A percentile compares a stretch with the other conserved stretches of the same genome.
phyloP scores from a whole-genome alignment of 2,329 filamentous ascomycete genomes.

The Fusarium protoensiforme region DNA sequence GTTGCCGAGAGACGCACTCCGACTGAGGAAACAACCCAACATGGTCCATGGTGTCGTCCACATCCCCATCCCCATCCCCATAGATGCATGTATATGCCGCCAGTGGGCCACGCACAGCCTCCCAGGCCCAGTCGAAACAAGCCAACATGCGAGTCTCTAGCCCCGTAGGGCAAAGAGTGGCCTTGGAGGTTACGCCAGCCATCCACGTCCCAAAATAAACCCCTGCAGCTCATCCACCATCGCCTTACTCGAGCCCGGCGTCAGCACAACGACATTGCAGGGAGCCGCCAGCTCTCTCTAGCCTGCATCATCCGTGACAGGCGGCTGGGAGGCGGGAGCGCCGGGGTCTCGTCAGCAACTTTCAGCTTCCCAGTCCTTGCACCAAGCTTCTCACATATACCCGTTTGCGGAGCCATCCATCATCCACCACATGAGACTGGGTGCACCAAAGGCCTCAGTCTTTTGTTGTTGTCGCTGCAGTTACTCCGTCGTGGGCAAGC shows the following conservation, averaged over 20 bases:
- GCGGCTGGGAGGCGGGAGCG: neutral
- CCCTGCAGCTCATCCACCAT: neutral
- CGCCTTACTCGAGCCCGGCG: slow-evolving; percentile 6
- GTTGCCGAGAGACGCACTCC: neutral
- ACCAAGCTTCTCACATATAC: neutral
- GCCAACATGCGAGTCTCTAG: neutral
- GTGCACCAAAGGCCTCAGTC: neutral
- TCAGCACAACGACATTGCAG: slow-evolving; percentile 9
- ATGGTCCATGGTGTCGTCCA: neutral
- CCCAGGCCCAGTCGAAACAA: neutral
- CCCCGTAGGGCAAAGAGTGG: neutral
- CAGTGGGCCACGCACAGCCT: neutral
- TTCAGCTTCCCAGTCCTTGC: neutral
- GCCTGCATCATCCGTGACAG: neutral
- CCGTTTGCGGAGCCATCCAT: neutral
- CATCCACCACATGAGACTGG: neutral
- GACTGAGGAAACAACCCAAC: neutral
- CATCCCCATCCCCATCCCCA: neutral
- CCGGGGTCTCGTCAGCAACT: neutral
- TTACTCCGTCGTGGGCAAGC: neutral
- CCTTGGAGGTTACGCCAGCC: neutral
- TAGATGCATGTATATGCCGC: neutral
- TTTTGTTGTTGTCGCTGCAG: neutral
- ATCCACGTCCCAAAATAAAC: slow-evolving; percentile 17
- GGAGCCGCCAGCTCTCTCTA: neutral